Base-by-base conservation (phyloP, 176 grass and related monocot species). In the Zea luxurians region DNA sequence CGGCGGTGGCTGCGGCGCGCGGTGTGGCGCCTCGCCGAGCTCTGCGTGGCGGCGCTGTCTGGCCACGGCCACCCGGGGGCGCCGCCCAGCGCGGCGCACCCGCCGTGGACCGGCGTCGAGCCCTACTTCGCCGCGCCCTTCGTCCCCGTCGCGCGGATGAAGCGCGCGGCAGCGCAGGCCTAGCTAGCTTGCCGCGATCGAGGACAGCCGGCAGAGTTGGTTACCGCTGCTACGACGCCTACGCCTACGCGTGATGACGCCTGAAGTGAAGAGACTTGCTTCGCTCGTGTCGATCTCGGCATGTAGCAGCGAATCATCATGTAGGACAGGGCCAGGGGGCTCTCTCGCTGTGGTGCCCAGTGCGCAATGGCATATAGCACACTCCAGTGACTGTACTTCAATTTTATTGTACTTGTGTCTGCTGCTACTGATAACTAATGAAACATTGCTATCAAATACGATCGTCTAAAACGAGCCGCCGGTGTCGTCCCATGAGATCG, bases 81-180 rank as follows among this genome's bases (percentile, higher is more conserved):
- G 13, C 10, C 60, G 48, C 27, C 60, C n/a, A 13, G 44, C 58
- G 21, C 63, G 43, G 69, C 52, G 2, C 48, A 74, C 57, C 45
- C 16, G 48, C 52, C 90, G 68, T 80, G 70, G 78, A 16, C 52
- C 6, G 76, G 76, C 43, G 48, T 89, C 0, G 76, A 88, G 73
- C 68, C 86, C 18, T 86, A 55, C 77, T 92, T 86, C 65, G 80
- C 83, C 7, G 80, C 86, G 48, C 90, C 90, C 8, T 92, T 92
- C 65, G 41, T 92, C 48, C 73, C 71, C 49, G 82, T 79, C 87
- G 72, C 75, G 18, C 71, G 76, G 48, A 42, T 78, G 62, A 78
- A 78, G 76, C 76, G 76, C 62, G 61, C 76, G 0, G 44, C 4
- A 11, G 75, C 60, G 5, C 62, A 42, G 17, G 17, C n/a, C 61